Evolutionary conservation across 441 rosid genomes (phyloP).

Genomic region (Gossypium schwendimanii): DNA sequence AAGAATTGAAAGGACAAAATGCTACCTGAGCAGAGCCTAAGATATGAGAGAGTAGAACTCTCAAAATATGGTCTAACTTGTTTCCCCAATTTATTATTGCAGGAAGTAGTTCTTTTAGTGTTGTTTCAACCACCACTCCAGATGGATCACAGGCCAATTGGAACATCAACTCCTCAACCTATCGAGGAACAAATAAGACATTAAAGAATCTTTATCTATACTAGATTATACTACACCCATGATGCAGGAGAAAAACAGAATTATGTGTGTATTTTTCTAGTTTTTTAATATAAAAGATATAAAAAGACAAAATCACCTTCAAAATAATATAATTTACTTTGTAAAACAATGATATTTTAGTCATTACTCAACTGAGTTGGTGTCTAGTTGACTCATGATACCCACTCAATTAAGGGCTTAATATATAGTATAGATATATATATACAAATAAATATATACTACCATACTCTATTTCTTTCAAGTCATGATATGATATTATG

Average conservation of each 20-base stretch:
- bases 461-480: constrained; percentile 17
- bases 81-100: constrained; percentile 83
- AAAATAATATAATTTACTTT: too few relatives aligned
- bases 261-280: too few relatives aligned
- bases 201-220: constrained; percentile 21
- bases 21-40: constrained; percentile 78
- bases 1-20: constrained; percentile 5
- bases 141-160: constrained; percentile 86
- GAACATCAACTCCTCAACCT: constrained; percentile 96
- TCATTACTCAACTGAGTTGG: too few relatives aligned
- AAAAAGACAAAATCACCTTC: too few relatives aligned
- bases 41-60: constrained; percentile 69
- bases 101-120: constrained; percentile 80
- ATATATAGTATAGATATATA: background rate
- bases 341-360: too few relatives aligned
- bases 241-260: too few relatives aligned
- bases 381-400: too few relatives aligned
- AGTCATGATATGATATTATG: constrained; percentile 34
- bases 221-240: too few relatives aligned
- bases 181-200: constrained; percentile 31
- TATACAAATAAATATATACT: background rate
- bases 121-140: constrained; percentile 87
- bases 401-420: too few relatives aligned
- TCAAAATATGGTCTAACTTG: constrained; percentile 70
- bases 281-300: too few relatives aligned